These are phyloP conservation scores for Saccharomycopsis selenospora DNA, from an alignment of 805 yeast species.

Conservation along the genomic window DNA sequence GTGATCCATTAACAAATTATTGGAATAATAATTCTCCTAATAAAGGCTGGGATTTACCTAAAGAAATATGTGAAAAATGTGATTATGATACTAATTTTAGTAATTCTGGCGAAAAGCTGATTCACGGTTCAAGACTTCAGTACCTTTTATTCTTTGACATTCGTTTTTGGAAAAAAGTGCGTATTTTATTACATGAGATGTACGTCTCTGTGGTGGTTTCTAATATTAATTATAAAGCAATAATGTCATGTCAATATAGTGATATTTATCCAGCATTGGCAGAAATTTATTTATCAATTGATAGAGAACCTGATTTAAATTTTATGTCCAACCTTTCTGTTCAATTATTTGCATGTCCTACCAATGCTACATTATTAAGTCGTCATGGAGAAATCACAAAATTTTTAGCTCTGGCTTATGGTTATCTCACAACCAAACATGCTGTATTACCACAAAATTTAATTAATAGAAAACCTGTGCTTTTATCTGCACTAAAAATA, in stretches of 20 bases:
- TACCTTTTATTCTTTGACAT: slow-evolving; percentile 52
- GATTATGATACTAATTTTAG: slow-evolving; percentile 30
- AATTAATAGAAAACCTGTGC: slow-evolving; percentile 17
- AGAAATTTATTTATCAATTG: slow-evolving; percentile 59
- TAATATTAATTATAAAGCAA: slow-evolving; percentile 44
- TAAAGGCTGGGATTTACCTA: slow-evolving; percentile 39
- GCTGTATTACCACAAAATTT: slow-evolving; percentile 29
- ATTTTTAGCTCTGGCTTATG: slow-evolving; percentile 55
- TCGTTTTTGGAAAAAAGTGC: slow-evolving; percentile 59
- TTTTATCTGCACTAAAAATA: slow-evolving; percentile 48
- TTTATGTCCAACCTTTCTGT: slow-evolving; percentile 66
- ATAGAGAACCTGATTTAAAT: slow-evolving; percentile 74
- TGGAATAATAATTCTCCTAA: slow-evolving; percentile 35
- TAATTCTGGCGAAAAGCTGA: slow-evolving; percentile 20
- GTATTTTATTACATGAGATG: slow-evolving; percentile 53
- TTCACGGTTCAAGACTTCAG: slow-evolving; percentile 37
- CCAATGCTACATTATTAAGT: slow-evolving; percentile 57
- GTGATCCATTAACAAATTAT: slow-evolving; percentile 22
- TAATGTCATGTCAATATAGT: slow-evolving; percentile 73
- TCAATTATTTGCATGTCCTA: slow-evolving; percentile 73
- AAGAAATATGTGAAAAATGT: slow-evolving; percentile 38
- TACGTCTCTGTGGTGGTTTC: slow-evolving; percentile 60
- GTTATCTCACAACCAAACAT: slow-evolving; percentile 50
- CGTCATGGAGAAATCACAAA: slow-evolving; percentile 58
- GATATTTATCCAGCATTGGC: slow-evolving; percentile 73